Base-by-base conservation (phyloP, 805 yeast species). In the Cephaloascus albidus region DNA sequence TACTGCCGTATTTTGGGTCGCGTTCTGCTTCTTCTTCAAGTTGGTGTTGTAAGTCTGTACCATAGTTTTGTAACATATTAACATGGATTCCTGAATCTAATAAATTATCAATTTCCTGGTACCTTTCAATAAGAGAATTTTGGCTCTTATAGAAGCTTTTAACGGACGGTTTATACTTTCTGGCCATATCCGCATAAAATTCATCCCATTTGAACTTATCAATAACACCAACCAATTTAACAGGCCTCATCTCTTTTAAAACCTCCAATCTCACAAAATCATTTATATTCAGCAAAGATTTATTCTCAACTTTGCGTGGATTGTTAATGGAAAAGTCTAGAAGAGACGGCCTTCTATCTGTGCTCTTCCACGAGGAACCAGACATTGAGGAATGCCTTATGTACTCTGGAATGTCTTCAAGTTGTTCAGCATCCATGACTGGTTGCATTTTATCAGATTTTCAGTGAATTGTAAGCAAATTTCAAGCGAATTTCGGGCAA, bases 31-130 rank as follows among this genome's bases (percentile, higher is more conserved):
- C 28, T 37, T 33, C 18, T 31, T 35, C 19, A 16, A 23, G 18
- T 8, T 10, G 6, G 10, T 10, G 17, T 16, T 6, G 18, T 26
- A 46, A 45, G 37, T 63, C 67, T 23, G 61, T 65, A 3, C 74
- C 76, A 48, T 84, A 83, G 38, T 72, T 76, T 36, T 73, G 65
- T 38, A 85, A 66, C 78, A 84, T 78, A 35, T 72, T 64, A 43
- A 70, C 68, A 46, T 79, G 84, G 41, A 84, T 69, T 1, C 88
- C 88, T 3, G 85, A 74, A 50, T 82, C 93, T 36, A 84, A 63
- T 38, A 83, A 61, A 38, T 65, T 61, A 52, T 84, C 94, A 19
- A 84, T 75, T 42, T 74, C 81, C 30, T 55, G 54, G 49, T 73
- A 81, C 39, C 74, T 62, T 18, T 68, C 72, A 38, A 83, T 74